Evolutionary conservation across 2,329 filamentous ascomycete species (phyloP).

Genomic region (Colletotrichum coccodes): DNA sequence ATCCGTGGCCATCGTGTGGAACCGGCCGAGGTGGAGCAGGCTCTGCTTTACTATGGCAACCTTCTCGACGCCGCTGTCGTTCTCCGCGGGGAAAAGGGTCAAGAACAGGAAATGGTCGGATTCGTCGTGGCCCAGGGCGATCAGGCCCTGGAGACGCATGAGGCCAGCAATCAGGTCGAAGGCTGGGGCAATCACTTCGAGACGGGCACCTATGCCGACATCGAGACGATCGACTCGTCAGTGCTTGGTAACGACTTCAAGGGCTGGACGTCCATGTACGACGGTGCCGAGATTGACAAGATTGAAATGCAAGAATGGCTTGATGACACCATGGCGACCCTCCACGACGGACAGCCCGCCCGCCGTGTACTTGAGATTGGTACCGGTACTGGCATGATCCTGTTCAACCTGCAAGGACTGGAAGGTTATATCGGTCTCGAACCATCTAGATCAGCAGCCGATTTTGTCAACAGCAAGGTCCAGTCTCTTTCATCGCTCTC

Average conservation of each 20-base stretch:
- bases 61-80: slow-evolving; percentile 36
- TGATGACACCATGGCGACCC: slow-evolving; percentile 40
- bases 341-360: background rate
- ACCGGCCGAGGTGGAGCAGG: slow-evolving; percentile 40
- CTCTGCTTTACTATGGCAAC: slow-evolving; percentile 14
- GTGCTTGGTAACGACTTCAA: slow-evolving; percentile 40
- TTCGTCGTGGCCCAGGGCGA: slow-evolving; percentile 27
- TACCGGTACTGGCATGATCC: slow-evolving; percentile 43
- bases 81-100: background rate
- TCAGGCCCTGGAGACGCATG: background rate
- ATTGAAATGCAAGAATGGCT: slow-evolving; percentile 45
- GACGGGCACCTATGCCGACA: slow-evolving; percentile 26
- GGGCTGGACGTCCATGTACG: slow-evolving; percentile 45
- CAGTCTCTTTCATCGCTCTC: slow-evolving; percentile 20
- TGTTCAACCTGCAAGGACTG: slow-evolving; percentile 41
- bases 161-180: slow-evolving; percentile 29
- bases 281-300: slow-evolving; percentile 39
- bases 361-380: slow-evolving; percentile 41
- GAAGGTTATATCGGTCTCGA: slow-evolving; percentile 41
- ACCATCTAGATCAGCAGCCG: slow-evolving; percentile 35
- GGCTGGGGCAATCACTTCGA: slow-evolving; percentile 37
- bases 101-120: slow-evolving; percentile 20
- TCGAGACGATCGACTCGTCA: slow-evolving; percentile 23
- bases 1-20: slow-evolving; percentile 44
- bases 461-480: slow-evolving; percentile 34